phyloP scores from a whole-genome alignment of 2,329 filamentous ascomycete genomes.

The Neopestalotiopsis rosae region DNA sequence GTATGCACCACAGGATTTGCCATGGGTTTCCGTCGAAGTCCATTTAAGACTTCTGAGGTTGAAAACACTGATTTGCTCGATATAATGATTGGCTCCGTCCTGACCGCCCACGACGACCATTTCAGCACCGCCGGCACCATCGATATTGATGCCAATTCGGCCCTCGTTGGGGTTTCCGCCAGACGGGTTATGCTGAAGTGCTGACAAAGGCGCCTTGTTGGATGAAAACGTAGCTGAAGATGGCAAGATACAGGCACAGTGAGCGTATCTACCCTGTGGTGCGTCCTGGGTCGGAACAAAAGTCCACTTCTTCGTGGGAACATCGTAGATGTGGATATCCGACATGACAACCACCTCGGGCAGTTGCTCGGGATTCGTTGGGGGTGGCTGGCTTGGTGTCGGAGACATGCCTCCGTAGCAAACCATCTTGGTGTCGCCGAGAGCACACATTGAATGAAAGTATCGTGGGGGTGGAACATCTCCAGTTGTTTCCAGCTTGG shows the following conservation, averaged over 20 bases:
- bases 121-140: conserved; percentile 90
- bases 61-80: conserved; percentile 98
- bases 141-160: conserved; percentile 83
- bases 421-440: conserved; percentile 95
- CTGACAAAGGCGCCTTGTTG: conserved; percentile 80
- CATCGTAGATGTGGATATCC: conserved; percentile 95
- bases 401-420: conserved; percentile 99
- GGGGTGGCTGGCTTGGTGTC: conserved; percentile 55
- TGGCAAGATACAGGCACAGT: conserved; percentile 91
- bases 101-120: conserved; percentile 98
- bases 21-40: conserved; percentile 86
- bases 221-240: conserved; percentile 89
- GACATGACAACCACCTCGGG: conserved; percentile 97
- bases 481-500: conserved; percentile 81
- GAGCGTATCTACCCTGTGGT: conserved; percentile 93
- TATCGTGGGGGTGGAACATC: conserved; percentile 91
- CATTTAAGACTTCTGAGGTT: conserved; percentile 94
- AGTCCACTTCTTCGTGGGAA: conserved; percentile 82
- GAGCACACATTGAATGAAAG: conserved; percentile 93
- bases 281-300: conserved; percentile 80
- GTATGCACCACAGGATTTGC: conserved; percentile 94
- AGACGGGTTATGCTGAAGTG: conserved; percentile 87
- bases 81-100: conserved; percentile 97
- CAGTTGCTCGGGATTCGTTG: conserved; percentile 65
- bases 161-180: conserved; percentile 86